phyloP scores from a whole-genome alignment of 257 asterid species.

The Ajuga chamaepitys region DNA sequence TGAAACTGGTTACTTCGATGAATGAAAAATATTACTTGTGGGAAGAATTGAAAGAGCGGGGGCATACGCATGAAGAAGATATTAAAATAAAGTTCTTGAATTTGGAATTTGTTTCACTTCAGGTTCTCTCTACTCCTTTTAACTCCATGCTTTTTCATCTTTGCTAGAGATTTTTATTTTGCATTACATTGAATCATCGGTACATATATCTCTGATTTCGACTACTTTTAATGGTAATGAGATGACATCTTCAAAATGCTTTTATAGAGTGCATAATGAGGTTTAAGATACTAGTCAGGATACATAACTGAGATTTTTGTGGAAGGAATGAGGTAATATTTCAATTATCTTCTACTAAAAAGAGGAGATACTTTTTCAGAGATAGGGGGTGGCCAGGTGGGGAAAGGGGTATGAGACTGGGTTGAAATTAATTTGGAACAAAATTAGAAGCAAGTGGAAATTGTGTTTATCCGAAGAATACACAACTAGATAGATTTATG shows the following conservation, averaged over 20 bases:
- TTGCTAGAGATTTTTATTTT: neutral
- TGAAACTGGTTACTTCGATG: too few relatives aligned
- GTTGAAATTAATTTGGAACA: neutral
- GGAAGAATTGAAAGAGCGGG: conserved; percentile 79
- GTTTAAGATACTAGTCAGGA: too few relatives aligned
- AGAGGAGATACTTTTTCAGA: too few relatives aligned
- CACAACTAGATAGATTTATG: neutral
- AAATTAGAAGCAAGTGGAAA: neutral
- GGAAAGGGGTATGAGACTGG: too few relatives aligned
- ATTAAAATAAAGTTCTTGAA: conserved; percentile 36
- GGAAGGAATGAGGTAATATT: too few relatives aligned
- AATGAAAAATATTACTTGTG: too few relatives aligned
- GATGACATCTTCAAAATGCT: neutral
- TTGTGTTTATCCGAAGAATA: neutral
- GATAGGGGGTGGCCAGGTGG: too few relatives aligned
- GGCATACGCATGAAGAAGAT: conserved; percentile 29
- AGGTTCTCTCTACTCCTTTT: conserved; percentile 21
- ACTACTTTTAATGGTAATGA: neutral
- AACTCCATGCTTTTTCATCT: neutral
- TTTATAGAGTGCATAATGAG: neutral
- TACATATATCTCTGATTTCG: neutral
- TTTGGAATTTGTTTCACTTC: too few relatives aligned
- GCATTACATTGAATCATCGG: neutral
- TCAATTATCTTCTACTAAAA: too few relatives aligned
- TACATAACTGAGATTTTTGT: too few relatives aligned